Base-by-base conservation (phyloP, 192 early-diverging fungal genomes). In the Coemansia sp. region DNA sequence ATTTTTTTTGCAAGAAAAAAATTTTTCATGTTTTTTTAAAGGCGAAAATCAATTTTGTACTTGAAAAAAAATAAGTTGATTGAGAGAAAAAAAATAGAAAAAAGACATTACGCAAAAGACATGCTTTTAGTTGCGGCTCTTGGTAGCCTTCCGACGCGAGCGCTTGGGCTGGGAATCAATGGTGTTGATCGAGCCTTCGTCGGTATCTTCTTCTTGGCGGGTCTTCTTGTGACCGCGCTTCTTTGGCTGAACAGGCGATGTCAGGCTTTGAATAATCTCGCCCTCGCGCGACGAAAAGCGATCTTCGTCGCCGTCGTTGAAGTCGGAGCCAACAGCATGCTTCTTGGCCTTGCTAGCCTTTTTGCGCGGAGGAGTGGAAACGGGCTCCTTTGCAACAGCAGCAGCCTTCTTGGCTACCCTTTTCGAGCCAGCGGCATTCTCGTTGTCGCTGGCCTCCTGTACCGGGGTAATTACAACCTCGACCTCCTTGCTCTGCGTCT, bases 221-320 rank as follows among this genome's bases (percentile, higher is more conserved):
- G 73, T 66, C 63, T 69, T 48, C 20, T 69, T 66, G 60, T 66
- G 72, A 8, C 62, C 60, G 51, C 78, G 78, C 49, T 75, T 80
- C 48, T 64, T 74, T 34, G 60, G 45, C 12, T 68, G 72, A 34
- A 71, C 22, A 8, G 78, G 78, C 52, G 78, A 80, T 7, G 78
- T 80, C 32, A 80, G 67, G 67, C 78, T 74, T 64, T 75, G 63
- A 42, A 80, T 71, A 25, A 80, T 61, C 63, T 80, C 78, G 48
- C 67, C 63, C 2, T 69, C 65, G 17, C 60, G 72, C 52, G 78
- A 80, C 32, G 78, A 80, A 59, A 80, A 80, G 49, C 67, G 61
- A 7, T 49, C 60, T 20, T 61, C 42, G 30, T 63, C 66, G 25
- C 20, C 28, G 14, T 51, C 40, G 22, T 32, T 18, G 17, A 55